Percentiles rank a stretch among this genome's conserved stretches.
Conservation (phyloP, 2,329 filamentous ascomycete genomes). For the Pseudophaeomoniella oleicola region DNA sequence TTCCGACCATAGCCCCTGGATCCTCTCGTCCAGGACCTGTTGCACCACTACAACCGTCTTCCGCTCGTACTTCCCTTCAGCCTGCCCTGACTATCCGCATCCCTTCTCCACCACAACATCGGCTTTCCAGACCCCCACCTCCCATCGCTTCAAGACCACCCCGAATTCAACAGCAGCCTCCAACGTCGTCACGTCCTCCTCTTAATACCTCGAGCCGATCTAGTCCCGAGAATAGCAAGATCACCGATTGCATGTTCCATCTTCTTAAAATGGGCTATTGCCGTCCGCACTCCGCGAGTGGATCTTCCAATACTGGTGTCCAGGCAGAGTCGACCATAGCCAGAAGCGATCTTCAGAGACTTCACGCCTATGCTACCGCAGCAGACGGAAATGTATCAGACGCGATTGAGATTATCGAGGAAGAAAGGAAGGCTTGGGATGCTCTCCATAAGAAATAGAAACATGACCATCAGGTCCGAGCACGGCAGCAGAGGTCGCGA, state of each 20-base stretch:
- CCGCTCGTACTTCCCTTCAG: neutral
- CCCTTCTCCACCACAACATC: neutral
- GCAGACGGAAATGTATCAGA: conserved; percentile 25
- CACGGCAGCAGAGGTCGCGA: too few relatives aligned
- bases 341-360: conserved; percentile 27
- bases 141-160: neutral
- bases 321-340: conserved; percentile 22
- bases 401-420: conserved; percentile 36
- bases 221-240: too few relatives aligned
- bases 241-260: neutral
- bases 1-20: neutral
- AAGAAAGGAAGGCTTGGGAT: conserved; percentile 24
- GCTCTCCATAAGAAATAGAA: too few relatives aligned
- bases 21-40: neutral
- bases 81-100: neutral
- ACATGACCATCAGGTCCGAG: too few relatives aligned
- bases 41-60: neutral
- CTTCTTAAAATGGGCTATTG: neutral
- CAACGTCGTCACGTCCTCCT: too few relatives aligned
- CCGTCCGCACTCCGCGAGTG: neutral
- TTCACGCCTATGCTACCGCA: conserved; percentile 29
- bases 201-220: too few relatives aligned
- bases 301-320: conserved; percentile 5
- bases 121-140: too few relatives aligned
- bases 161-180: neutral